Base-by-base conservation (phyloP, 2,329 filamentous ascomycete species). In the Fonsecaea monophora region DNA sequence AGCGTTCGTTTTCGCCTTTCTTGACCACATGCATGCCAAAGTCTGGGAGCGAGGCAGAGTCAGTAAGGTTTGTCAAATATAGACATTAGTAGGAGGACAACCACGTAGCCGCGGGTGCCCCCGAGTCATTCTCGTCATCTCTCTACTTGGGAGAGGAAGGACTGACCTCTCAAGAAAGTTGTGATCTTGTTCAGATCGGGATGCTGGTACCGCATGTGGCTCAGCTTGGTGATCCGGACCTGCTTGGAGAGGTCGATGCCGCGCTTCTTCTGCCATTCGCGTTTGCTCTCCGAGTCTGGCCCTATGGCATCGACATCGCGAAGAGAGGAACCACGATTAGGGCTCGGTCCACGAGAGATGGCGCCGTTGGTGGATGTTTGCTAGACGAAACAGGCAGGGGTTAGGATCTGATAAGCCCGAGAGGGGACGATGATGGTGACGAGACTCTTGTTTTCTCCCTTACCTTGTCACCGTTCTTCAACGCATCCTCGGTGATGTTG, bases 181-280 rank as follows among this genome's bases (percentile, higher is more conserved):
- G 81, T 83, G 53, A 85, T 84, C 64, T 79, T 74, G 25, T 78
- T 75, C 3, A 86, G 74, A 64, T 85, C 79, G 0, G 82, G 81
- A 68, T 85, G 84, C 66, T 85, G 83, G 71, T 86, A 86, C 1
- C 83, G 79, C 82, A 85, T 84, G 66, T 86, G 83, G 1, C 78
- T 78, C 4, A 85, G 67, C 64, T 82, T 82, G 6, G 77, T 79
- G 21, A 86, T 73, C 64, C 80, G 78, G 69, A 85, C 78, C 67
- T 84, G 83, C 35, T 78, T 75, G 55, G 76, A 68, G 15, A 73
- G 71, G 67, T 84, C 78, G 73, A 85, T 83, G 25, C 71, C 70
- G 12, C 64, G 65, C 25, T 68, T 59, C 45, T 71, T 60, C 59
- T 71, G 71, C 72, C 72, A 73, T 37, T 71, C 64, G 34, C 72